phyloP scores from a whole-genome alignment of 2,329 filamentous ascomycete species.

The Aspergillus aculeatus region DNA sequence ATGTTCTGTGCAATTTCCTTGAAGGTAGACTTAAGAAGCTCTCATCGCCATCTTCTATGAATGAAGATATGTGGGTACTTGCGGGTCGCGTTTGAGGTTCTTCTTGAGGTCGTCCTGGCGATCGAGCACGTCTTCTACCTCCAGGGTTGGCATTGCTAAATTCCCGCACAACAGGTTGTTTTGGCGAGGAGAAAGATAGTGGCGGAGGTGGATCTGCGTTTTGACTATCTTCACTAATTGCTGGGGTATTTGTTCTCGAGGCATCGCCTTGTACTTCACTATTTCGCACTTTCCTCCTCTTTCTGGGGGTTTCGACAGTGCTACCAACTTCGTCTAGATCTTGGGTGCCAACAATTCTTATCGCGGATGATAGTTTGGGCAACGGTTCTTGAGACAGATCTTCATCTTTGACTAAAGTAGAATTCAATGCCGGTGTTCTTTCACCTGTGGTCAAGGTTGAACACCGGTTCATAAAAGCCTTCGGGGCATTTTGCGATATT shows the following conservation, averaged over 20 bases:
- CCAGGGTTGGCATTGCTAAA: conserved; percentile 31
- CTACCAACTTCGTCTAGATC: conserved; percentile 57
- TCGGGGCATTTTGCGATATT: background rate
- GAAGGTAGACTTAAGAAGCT: conserved; percentile 4
- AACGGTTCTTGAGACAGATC: conserved; percentile 34
- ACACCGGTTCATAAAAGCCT: background rate
- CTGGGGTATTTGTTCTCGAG: background rate
- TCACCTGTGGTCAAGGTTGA: conserved; percentile 6
- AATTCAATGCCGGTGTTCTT: conserved; percentile 7
- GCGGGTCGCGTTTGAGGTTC: conserved; percentile 30
- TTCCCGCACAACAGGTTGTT: conserved; percentile 22
- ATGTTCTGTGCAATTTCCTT: background rate
- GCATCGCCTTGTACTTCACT: background rate
- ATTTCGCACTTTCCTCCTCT: conserved; percentile 18
- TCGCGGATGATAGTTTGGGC: conserved; percentile 9
- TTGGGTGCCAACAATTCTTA: conserved; percentile 54
- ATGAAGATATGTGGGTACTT: conserved; percentile 39
- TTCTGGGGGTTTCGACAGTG: conserved; percentile 43
- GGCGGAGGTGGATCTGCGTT: background rate
- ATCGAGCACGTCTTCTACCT: conserved; percentile 5
- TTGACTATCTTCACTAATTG: background rate
- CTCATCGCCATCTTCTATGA: conserved; percentile 53
- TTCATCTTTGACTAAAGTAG: conserved; percentile 38
- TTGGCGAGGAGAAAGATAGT: background rate
- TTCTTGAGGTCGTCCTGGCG: conserved; percentile 34